phyloP scores from a whole-genome alignment of 257 asterid species.

The Cynanchum wilfordii region DNA sequence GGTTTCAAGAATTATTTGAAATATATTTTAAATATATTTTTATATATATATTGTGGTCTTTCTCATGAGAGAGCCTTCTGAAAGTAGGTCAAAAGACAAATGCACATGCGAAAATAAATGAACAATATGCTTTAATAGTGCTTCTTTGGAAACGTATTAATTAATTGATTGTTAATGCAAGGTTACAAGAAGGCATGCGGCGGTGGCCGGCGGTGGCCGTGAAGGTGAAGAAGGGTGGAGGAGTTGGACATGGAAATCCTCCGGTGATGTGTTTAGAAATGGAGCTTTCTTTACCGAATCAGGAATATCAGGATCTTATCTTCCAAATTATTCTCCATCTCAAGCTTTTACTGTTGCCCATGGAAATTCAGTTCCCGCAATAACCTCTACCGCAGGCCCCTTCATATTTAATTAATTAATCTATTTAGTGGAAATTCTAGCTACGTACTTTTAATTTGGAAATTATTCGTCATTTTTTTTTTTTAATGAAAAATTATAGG shows the following conservation, averaged over 20 bases:
- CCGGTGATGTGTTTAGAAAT: slow-evolving; percentile 5
- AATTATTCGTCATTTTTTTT: too few species aligned
- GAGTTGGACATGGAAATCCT: slow-evolving; percentile 20
- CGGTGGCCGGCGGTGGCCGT: too few species aligned
- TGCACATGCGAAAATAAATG: background rate
- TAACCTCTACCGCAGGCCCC: background rate
- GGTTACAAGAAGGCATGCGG: slow-evolving; percentile 7
- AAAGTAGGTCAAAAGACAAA: too few species aligned
- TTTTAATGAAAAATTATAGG: too few species aligned
- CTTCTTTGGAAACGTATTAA: background rate
- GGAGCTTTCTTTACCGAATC: slow-evolving; percentile 13
- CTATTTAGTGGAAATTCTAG: too few species aligned
- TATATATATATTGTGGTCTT: too few species aligned
- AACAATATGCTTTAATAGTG: background rate
- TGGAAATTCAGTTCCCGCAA: background rate
- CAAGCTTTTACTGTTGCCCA: slow-evolving; percentile 9
- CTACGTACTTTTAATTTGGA: too few species aligned
- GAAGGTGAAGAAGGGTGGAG: background rate
- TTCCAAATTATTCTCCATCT: slow-evolving; percentile 10
- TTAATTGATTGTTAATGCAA: background rate
- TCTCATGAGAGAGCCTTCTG: too few species aligned
- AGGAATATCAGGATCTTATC: slow-evolving; percentile 4
- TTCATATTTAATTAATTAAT: too few species aligned
- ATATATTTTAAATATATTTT: too few species aligned
- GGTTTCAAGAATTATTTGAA: too few species aligned